These are phyloP conservation scores for Forsythia suspensa DNA, from an alignment of 257 asterid species.

Conservation along the genomic window DNA sequence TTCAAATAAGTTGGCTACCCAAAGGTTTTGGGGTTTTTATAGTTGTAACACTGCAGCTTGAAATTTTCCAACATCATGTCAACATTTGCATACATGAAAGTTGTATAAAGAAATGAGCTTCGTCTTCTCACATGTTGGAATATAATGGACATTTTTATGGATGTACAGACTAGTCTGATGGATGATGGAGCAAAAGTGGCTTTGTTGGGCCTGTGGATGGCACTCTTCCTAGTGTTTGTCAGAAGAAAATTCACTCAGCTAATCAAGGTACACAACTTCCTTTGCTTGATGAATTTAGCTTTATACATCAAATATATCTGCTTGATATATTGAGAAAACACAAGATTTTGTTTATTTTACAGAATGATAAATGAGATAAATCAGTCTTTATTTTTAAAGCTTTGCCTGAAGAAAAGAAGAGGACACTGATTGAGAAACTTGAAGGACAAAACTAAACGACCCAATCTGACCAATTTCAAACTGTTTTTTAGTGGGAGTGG, in stretches of 20 bases:
- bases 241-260: slow-evolving; percentile 94
- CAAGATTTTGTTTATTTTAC: background rate
- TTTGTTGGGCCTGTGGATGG: slow-evolving; percentile 78
- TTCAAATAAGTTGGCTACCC: background rate
- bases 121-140: background rate
- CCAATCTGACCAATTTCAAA: no score
- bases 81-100: background rate
- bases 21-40: background rate
- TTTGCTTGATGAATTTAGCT: background rate
- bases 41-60: background rate
- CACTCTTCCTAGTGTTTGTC: slow-evolving; percentile 73
- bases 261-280: slow-evolving; percentile 53
- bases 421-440: slow-evolving; percentile 22
- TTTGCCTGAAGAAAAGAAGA: slow-evolving; percentile 34
- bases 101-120: background rate
- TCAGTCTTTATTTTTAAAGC: background rate
- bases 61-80: background rate
- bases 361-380: background rate
- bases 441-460: background rate
- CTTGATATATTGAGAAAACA: background rate
- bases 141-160: background rate
- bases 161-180: slow-evolving; percentile 79
- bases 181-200: slow-evolving; percentile 66
- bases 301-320: background rate
- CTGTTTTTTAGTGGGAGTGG: no score